Evolutionary conservation across 805 yeast species (phyloP), one percentile per base, ranked within the genome.

Genomic region (Saturnispora bothae): DNA sequence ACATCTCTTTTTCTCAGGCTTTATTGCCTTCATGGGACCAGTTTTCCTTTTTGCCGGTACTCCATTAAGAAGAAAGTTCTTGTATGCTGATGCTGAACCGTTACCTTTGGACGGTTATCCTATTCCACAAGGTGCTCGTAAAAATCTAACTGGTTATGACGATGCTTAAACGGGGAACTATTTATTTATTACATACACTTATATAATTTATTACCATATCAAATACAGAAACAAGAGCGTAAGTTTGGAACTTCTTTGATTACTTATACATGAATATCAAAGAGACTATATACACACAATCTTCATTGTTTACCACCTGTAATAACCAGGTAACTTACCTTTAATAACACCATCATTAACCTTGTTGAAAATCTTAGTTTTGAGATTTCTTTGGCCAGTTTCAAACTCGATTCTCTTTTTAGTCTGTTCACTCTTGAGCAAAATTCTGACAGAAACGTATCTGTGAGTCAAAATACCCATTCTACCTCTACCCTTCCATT

Each of bases 401-500:
- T 83, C 94, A 64, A 71, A 73, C 13, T 64, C 71, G 38, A 73
- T 52, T 58, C 94, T 70, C 43, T 63, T 56, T 50, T 66, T 62
- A 12, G 94, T 82, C 46, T 73, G 74, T 33, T 73, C 68, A 4
- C 84, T 71, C 56, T 76, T 80, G 41, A 89, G 65, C 41, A 89
- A 68, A 32, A 83, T 83, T 62, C 80, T 76, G 23, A 88, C 75
- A 59, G 89, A 95, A 37, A 85, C 77, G 56, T 72, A 81, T 43
- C 82, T 76, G 52, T 83, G 92, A 23, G 68, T 70, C 36, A 82
- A 70, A 41, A 83, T 61, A 55, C 97, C 97, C 16, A 73, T 68
- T 59, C 95, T 75, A 46, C 96, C 96, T 64, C 97, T 77, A 46
- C 92, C 95, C 64, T 85, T 86, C 54, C 71, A 68, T 49, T 89